These are phyloP conservation scores for Ceratocystiopsis sp. DNA, from an alignment of 2,329 filamentous ascomycete genomes.

Conservation along the genomic window DNA sequence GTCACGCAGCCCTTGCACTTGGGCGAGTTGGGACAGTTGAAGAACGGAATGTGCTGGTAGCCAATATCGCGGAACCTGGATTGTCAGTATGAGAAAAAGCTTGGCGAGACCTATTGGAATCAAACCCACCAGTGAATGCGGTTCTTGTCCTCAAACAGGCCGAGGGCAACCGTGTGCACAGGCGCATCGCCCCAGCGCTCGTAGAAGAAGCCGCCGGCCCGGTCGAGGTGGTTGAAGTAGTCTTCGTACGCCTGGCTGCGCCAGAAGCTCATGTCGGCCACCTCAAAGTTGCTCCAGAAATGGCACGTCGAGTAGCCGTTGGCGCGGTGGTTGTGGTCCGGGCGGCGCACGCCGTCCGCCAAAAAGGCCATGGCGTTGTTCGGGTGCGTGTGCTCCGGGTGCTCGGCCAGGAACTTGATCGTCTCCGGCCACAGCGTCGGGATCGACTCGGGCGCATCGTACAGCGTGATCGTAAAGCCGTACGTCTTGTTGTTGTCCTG, in stretches of 20 bases:
- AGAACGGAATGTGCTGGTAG: slow-evolving; percentile 96
- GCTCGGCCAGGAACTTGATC: slow-evolving; percentile 69
- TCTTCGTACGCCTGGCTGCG: slow-evolving; percentile 78
- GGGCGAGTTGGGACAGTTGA: slow-evolving; percentile 93
- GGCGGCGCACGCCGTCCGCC: slow-evolving; percentile 58
- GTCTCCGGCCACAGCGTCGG: slow-evolving; percentile 92
- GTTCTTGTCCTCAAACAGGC: slow-evolving; percentile 75
- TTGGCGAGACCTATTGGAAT: background rate
- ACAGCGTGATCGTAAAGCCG: slow-evolving; percentile 94
- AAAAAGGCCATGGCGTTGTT: slow-evolving; percentile 85
- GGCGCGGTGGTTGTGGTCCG: slow-evolving; percentile 62
- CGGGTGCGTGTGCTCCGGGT: slow-evolving; percentile 62
- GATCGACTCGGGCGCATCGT: slow-evolving; percentile 77
- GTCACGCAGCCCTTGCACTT: slow-evolving; percentile 66
- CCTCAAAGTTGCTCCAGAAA: slow-evolving; percentile 99
- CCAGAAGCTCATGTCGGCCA: slow-evolving; percentile 87
- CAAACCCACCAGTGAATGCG: slow-evolving; percentile 75
- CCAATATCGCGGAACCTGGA: slow-evolving; percentile 97
- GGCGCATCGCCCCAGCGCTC: slow-evolving; percentile 59
- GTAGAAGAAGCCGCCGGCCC: slow-evolving; percentile 63
- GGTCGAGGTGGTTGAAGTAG: slow-evolving; percentile 90
- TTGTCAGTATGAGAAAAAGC: background rate
- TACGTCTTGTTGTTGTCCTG: slow-evolving; percentile 97
- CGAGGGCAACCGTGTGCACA: slow-evolving; percentile 85
- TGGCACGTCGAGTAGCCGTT: slow-evolving; percentile 96